These are phyloP conservation scores for Alternaria novae-zelandiae DNA, from an alignment of 2,329 filamentous ascomycete genomes.

Conservation along the genomic window DNA sequence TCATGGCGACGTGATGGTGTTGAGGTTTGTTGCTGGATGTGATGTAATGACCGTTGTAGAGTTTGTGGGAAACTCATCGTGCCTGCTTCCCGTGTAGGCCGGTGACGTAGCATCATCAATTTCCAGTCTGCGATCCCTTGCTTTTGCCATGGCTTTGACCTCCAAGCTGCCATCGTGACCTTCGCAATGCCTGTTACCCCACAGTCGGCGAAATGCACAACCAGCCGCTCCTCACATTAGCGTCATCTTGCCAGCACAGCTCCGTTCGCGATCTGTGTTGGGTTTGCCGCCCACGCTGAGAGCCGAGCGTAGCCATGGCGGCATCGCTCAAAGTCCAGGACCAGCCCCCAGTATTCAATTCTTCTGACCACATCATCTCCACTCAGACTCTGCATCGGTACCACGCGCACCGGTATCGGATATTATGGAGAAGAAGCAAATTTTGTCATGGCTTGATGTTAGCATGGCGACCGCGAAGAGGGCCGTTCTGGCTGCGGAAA, in stretches of 20 bases:
- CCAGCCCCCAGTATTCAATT: slow-evolving; percentile 9
- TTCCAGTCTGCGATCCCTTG: neutral
- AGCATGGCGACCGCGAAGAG: slow-evolving; percentile 14
- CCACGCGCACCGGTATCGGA: slow-evolving; percentile 23
- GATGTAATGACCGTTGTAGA: neutral
- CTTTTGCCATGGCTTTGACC: neutral
- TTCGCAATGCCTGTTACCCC: slow-evolving; percentile 14
- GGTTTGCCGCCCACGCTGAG: slow-evolving; percentile 6
- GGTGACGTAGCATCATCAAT: neutral
- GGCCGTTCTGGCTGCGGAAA: slow-evolving; percentile 24
- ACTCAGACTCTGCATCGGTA: slow-evolving; percentile 6
- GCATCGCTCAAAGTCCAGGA: slow-evolving; percentile 8
- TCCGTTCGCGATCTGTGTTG: slow-evolving; percentile 8
- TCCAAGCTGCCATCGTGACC: slow-evolving; percentile 12
- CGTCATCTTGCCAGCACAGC: slow-evolving; percentile 3
- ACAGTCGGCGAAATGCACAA: slow-evolving; percentile 11
- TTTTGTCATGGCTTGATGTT: slow-evolving; percentile 7
- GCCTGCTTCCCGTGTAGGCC: neutral
- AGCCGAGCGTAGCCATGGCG: slow-evolving; percentile 28
- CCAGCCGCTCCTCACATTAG: neutral
- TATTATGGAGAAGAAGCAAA: slow-evolving; percentile 10
- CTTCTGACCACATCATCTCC: slow-evolving; percentile 16
- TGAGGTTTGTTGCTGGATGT: neutral
- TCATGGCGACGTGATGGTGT: neutral
- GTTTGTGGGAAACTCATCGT: neutral